Conservation (phyloP, 75 land plant species). For the Selaginella tamariscina region DNA sequence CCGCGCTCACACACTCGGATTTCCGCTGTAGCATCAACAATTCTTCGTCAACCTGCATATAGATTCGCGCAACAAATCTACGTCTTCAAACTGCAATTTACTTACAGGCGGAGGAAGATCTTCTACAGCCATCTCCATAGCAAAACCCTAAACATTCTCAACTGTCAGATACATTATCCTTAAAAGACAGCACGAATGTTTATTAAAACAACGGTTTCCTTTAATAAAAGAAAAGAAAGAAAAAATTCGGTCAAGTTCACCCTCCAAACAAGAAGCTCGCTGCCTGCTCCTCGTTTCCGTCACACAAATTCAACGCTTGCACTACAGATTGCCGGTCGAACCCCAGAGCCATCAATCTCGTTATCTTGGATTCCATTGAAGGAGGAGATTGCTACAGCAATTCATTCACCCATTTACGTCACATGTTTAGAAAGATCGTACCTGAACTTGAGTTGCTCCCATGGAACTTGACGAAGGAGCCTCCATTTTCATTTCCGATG, state of each 20-base stretch:
- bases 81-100: too few species aligned
- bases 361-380: constrained; percentile 55
- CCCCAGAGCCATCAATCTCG: constrained; percentile 75
- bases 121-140: too few species aligned
- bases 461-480: neutral
- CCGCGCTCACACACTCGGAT: neutral
- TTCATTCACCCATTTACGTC: too few species aligned
- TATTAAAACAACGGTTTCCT: too few species aligned
- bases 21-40: neutral
- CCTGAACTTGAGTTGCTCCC: too few species aligned
- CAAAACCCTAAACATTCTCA: too few species aligned
- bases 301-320: constrained; percentile 66
- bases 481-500: neutral
- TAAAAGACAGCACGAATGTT: too few species aligned
- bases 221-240: neutral
- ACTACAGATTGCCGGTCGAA: constrained; percentile 51
- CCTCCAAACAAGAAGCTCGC: constrained; percentile 93
- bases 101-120: too few species aligned
- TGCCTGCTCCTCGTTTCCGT: constrained; percentile 91
- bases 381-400: too few species aligned
- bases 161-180: too few species aligned
- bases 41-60: neutral
- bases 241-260: constrained; percentile 12
- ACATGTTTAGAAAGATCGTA: too few species aligned
- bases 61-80: too few species aligned